A percentile compares a stretch with the other conserved stretches of the same genome.
phyloP scores from a whole-genome alignment of 345 rosid genomes.

The Erodium maritimum region DNA sequence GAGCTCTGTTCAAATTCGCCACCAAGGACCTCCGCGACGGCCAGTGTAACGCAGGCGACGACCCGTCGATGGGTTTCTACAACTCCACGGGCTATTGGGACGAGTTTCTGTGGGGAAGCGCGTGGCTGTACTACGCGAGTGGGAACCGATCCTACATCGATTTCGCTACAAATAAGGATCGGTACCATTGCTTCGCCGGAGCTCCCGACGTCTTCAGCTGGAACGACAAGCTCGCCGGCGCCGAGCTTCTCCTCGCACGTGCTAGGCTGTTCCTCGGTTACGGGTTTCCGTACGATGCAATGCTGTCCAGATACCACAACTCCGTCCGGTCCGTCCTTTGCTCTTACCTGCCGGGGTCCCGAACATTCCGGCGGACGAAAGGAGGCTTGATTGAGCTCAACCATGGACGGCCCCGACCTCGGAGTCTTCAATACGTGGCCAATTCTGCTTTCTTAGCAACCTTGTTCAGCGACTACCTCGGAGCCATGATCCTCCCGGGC shows the following conservation, averaged over 20 bases:
- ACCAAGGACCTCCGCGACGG: slow-evolving; percentile 41
- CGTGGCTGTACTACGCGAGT: slow-evolving; percentile 82
- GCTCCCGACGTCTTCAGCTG: slow-evolving; percentile 44
- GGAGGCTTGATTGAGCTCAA: slow-evolving; percentile 61
- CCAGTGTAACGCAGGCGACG: slow-evolving; percentile 26
- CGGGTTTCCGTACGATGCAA: slow-evolving; percentile 78
- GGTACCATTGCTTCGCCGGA: slow-evolving; percentile 43
- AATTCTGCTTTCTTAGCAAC: slow-evolving; percentile 65
- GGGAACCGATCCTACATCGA: slow-evolving; percentile 50
- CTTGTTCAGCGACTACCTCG: slow-evolving; percentile 50
- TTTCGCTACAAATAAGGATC: slow-evolving; percentile 40
- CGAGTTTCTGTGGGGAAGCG: slow-evolving; percentile 74
- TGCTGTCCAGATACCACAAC: slow-evolving; percentile 58
- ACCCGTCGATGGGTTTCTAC: slow-evolving; percentile 32
- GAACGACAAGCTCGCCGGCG: slow-evolving; percentile 82
- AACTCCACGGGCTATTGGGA: slow-evolving; percentile 69
- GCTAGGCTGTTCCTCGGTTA: slow-evolving; percentile 55
- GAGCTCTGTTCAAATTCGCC: slow-evolving; percentile 37
- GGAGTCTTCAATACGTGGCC: slow-evolving; percentile 34
- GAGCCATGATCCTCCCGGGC: slow-evolving; percentile 46
- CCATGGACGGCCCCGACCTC: slow-evolving; percentile 38
- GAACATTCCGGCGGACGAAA: slow-evolving; percentile 7
- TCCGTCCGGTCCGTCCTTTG: slow-evolving; percentile 57
- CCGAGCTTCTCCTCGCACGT: slow-evolving; percentile 71
- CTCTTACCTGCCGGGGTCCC: slow-evolving; percentile 52